These are phyloP conservation scores for Tulasnella sp. DNA, from an alignment of 768 basidiomycete species.

Conservation along the genomic window DNA sequence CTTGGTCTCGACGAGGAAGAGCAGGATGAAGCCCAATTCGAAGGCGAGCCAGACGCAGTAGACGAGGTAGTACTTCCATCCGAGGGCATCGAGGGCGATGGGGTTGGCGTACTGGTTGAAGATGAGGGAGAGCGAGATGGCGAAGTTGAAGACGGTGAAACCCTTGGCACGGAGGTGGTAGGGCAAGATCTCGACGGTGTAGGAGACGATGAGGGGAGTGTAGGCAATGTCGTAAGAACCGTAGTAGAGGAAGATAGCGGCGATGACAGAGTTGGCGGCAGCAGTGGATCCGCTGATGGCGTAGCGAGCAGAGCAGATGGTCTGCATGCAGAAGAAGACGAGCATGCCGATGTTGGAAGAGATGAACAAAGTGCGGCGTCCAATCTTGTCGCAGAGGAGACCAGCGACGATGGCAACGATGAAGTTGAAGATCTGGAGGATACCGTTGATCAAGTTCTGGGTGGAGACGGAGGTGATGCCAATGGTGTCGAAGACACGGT, in stretches of 20 bases:
- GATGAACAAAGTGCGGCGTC: conserved; percentile 66
- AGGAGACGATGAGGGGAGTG: conserved; percentile 79
- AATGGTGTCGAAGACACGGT: conserved; percentile 52
- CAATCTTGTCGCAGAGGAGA: conserved; percentile 58
- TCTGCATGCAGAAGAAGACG: conserved; percentile 49
- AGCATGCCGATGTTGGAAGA: conserved; percentile 34
- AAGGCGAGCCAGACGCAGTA: conserved; percentile 67
- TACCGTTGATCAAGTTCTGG: conserved; percentile 79
- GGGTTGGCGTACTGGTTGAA: conserved; percentile 90
- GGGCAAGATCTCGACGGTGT: conserved; percentile 86
- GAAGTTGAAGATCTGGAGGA: conserved; percentile 80
- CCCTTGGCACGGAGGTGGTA: conserved; percentile 81
- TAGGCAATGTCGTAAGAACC: conserved; percentile 78
- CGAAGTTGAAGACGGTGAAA: conserved; percentile 74
- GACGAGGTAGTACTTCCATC: conserved; percentile 78
- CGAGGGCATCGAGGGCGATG: conserved; percentile 58
- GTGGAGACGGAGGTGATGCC: conserved; percentile 36
- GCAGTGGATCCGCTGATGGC: conserved; percentile 35
- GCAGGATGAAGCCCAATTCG: conserved; percentile 61
- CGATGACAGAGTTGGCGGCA: conserved; percentile 61
- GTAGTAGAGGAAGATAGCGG: conserved; percentile 80
- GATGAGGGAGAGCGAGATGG: conserved; percentile 72
- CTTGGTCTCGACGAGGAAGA: conserved; percentile 46
- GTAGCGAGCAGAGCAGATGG: conserved; percentile 48
- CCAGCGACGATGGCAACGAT: conserved; percentile 56